These are phyloP conservation scores for Pugionium dolabratum DNA, from an alignment of 345 rosid species.

Conservation along the genomic window DNA sequence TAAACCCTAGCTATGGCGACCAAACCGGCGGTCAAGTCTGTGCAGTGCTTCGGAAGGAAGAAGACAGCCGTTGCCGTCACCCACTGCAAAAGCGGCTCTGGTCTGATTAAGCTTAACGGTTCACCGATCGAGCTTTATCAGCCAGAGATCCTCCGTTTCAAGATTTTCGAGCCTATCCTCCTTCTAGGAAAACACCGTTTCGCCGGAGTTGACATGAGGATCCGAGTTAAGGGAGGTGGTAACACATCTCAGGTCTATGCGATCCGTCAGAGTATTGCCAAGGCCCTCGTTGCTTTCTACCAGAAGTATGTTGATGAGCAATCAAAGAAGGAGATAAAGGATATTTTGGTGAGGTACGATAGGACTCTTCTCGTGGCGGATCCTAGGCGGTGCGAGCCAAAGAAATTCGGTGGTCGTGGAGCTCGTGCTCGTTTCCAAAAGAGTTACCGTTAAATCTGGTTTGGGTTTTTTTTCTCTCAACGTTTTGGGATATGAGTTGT, in stretches of 20 bases:
- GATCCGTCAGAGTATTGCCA: conserved; percentile 88
- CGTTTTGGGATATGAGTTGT: conserved; percentile 14
- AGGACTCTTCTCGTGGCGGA: conserved; percentile 88
- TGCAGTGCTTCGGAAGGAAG: conserved; percentile 86
- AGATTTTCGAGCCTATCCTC: conserved; percentile 72
- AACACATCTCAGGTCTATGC: conserved; percentile 92
- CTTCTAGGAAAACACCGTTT: conserved; percentile 78
- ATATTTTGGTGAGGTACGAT: conserved; percentile 70
- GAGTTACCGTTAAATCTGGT: conserved; percentile 64
- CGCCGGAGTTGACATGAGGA: conserved; percentile 87
- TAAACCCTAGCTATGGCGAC: conserved; percentile 48
- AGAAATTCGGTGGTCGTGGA: conserved; percentile 93
- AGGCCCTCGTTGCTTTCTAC: conserved; percentile 77
- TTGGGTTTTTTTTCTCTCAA: not conserved
- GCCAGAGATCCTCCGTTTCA: conserved; percentile 88
- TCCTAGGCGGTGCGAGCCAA: conserved; percentile 88
- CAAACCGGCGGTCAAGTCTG: conserved; percentile 45
- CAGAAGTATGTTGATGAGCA: conserved; percentile 91
- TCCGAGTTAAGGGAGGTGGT: conserved; percentile 80
- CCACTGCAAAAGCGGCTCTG: conserved; percentile 72
- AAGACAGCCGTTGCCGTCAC: conserved; percentile 86
- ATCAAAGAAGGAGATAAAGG: conserved; percentile 87
- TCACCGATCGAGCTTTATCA: conserved; percentile 74
- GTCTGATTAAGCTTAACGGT: conserved; percentile 78
- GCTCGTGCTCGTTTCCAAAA: conserved; percentile 93